These are phyloP conservation scores for Sporisorium scitamineum DNA, from an alignment of 1,284 basidiomycete genomes.

Conservation along the genomic window DNA sequence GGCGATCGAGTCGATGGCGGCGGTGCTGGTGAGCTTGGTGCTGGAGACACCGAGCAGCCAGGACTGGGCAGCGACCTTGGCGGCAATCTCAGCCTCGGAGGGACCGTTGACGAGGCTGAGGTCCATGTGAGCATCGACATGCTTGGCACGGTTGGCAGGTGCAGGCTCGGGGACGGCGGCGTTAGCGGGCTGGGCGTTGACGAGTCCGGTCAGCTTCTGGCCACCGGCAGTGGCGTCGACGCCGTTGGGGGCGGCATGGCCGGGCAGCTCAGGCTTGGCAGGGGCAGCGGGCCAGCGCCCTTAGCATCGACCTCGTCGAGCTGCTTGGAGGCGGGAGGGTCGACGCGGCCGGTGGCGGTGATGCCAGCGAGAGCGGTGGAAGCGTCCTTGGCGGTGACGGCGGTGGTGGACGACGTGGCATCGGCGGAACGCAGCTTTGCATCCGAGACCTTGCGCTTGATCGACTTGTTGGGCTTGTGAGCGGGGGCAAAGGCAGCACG, in stretches of 20 bases:
- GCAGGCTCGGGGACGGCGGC: conserved; percentile 51
- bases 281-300: conserved; percentile 39
- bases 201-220: conserved; percentile 51
- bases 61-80: conserved; percentile 43
- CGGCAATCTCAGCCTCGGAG: conserved; percentile 47
- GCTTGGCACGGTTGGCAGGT: conserved; percentile 48
- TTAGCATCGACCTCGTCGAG: conserved; percentile 56
- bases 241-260: conserved; percentile 43
- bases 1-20: conserved; percentile 63
- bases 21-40: conserved; percentile 52
- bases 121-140: conserved; percentile 53
- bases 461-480: conserved; percentile 57
- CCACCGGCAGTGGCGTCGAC: conserved; percentile 46
- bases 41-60: conserved; percentile 58
- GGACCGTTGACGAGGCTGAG: conserved; percentile 48
- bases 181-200: conserved; percentile 47
- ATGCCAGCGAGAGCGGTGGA: conserved; percentile 21
- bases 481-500: conserved; percentile 58
- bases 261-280: conserved; percentile 34
- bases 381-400: conserved; percentile 38
- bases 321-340: conserved; percentile 51
- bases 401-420: conserved; percentile 9
- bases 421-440: conserved; percentile 37
- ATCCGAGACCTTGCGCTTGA: conserved; percentile 56
- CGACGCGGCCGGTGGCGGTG: conserved; percentile 33